Percentiles rank a stretch among this genome's conserved stretches.
phyloP scores from a whole-genome alignment of 1,284 basidiomycete species.

The Papiliotrema laurentii region DNA sequence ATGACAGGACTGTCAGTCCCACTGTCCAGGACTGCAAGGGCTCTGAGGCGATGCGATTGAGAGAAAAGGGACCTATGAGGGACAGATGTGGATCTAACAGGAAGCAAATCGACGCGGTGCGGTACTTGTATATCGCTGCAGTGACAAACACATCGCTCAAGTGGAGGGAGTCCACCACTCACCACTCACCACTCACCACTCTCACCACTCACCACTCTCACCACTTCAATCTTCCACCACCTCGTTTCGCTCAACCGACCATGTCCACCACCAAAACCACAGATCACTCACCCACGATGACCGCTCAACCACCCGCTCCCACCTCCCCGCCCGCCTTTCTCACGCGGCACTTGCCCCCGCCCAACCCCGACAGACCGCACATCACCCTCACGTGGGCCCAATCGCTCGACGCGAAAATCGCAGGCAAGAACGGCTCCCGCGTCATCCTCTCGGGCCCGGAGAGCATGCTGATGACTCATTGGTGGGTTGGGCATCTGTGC shows the following conservation, averaged over 20 bases:
- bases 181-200: too few relatives aligned
- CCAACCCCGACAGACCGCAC: constrained; percentile 23
- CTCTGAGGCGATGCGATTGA: too few relatives aligned
- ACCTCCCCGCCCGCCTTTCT: constrained; percentile 16
- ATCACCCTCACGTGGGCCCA: constrained; percentile 92
- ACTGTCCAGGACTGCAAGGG: too few relatives aligned
- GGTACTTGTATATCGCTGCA: too few relatives aligned
- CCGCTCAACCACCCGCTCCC: neutral
- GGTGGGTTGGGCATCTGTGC: too few relatives aligned
- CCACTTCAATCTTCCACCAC: neutral
- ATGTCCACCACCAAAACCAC: neutral
- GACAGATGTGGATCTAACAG: too few relatives aligned
- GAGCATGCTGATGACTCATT: constrained; percentile 93
- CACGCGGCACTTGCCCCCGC: constrained; percentile 10
- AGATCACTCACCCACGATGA: neutral
- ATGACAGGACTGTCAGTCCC: too few relatives aligned
- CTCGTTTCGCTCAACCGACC: neutral
- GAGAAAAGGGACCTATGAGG: too few relatives aligned
- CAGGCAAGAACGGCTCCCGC: constrained; percentile 67
- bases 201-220: too few relatives aligned
- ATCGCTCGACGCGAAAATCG: constrained; percentile 89
- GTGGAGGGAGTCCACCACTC: too few relatives aligned
- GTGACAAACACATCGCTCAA: too few relatives aligned
- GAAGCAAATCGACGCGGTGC: too few relatives aligned
- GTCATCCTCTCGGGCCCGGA: constrained; percentile 78